Conservation (phyloP, 2,329 filamentous ascomycete genomes). For the Neofusicoccum umdonicola region DNA sequence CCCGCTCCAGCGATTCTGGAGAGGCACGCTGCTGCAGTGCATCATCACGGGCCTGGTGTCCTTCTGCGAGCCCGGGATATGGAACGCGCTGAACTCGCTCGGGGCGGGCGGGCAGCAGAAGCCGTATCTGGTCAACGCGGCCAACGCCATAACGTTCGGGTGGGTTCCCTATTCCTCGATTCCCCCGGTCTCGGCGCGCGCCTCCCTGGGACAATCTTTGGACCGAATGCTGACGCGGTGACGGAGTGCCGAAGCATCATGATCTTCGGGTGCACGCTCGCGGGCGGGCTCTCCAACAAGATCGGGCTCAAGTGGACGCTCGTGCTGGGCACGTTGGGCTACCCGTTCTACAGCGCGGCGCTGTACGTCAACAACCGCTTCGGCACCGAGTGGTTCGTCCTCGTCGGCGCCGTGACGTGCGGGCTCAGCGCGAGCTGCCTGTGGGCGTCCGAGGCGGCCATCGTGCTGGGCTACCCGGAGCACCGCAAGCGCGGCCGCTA, state of each 20-base stretch:
- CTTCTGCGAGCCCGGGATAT: conserved; percentile 49
- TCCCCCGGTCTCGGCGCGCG: too few species aligned
- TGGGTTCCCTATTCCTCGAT: neutral
- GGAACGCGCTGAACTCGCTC: conserved; percentile 63
- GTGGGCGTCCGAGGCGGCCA: conserved; percentile 43
- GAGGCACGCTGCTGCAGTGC: conserved; percentile 49
- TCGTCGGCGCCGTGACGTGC: conserved; percentile 33
- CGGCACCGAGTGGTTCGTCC: conserved; percentile 34
- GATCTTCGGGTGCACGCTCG: conserved; percentile 68
- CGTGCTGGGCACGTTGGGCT: conserved; percentile 31
- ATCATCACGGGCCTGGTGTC: conserved; percentile 45
- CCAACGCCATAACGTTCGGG: conserved; percentile 67
- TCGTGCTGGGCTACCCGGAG: conserved; percentile 46
- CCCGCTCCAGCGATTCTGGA: conserved; percentile 30
- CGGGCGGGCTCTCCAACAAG: conserved; percentile 61
- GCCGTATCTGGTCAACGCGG: conserved; percentile 66
- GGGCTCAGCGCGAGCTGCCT: conserved; percentile 37
- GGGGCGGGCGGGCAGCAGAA: conserved; percentile 66
- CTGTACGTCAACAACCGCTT: conserved; percentile 31
- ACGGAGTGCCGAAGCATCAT: conserved; percentile 51
- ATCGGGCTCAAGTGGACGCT: conserved; percentile 70
- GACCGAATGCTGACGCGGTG: too few species aligned
- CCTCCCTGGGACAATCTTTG: too few species aligned
- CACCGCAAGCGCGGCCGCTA: conserved; percentile 42
- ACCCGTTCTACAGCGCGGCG: conserved; percentile 31